Evolutionary conservation across 225 moss, liverwort and hornwort genomes (phyloP).

Genomic region (Pseudisothecium myosuroides): DNA sequence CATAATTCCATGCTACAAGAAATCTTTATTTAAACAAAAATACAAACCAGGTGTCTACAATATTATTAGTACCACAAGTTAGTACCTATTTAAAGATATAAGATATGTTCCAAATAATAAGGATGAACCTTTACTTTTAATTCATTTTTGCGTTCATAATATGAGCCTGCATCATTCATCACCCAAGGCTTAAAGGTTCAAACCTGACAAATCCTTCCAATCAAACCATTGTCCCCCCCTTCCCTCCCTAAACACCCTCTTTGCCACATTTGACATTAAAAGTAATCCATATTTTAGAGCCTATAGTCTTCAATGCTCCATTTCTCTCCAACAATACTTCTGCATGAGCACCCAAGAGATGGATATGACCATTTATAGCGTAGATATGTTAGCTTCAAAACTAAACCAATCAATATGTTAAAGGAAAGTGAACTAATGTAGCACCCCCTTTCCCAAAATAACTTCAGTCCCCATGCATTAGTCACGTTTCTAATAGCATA

Average conservation of each 20-base stretch:
- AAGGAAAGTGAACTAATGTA: neutral
- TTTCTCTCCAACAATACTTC: slow-evolving; percentile 2
- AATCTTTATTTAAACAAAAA: neutral
- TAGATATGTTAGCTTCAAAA: neutral
- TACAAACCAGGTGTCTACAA: neutral
- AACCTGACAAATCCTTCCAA: slow-evolving; percentile 39
- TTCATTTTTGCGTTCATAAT: slow-evolving; percentile 6
- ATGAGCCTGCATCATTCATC: slow-evolving; percentile 37
- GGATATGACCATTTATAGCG: slow-evolving; percentile 4
- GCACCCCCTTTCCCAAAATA: neutral
- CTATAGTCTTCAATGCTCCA: slow-evolving; percentile 21
- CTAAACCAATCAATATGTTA: neutral
- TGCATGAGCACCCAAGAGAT: slow-evolving; percentile 18
- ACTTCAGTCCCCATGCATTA: neutral
- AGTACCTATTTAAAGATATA: slow-evolving; percentile 6
- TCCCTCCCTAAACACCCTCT: neutral
- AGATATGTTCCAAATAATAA: neutral
- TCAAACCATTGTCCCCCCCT: neutral
- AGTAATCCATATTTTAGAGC: neutral
- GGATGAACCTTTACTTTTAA: slow-evolving; percentile 11
- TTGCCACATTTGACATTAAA: slow-evolving; percentile 8
- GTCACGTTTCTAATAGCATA: slow-evolving; percentile 26
- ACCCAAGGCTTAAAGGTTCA: slow-evolving; percentile 16
- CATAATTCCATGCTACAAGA: neutral
- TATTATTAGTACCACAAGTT: neutral